Evolutionary conservation across 176 grass and related monocot species (phyloP), one percentile per base, ranked within the genome.

Genomic region (Carex pumila): DNA sequence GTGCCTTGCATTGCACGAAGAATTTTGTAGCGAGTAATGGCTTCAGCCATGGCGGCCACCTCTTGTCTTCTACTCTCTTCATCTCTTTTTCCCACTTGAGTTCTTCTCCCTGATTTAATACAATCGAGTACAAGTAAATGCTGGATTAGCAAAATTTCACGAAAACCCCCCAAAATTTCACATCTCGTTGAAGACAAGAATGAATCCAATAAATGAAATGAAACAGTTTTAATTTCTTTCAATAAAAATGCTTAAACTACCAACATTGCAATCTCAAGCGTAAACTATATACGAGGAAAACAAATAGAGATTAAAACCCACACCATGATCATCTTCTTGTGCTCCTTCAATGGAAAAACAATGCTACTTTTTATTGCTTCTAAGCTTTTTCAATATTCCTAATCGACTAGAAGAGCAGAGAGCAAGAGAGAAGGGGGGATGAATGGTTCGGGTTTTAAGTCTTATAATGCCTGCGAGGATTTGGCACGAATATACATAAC

Each of bases 1-100:
- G 95, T 34, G 72, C 70, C 65, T 88, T 84, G 93, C 96, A 99
- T 93, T 99, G 96, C 72, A 87, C 89, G 87, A 98, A 98, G 95
- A 98, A 98, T 52, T 72, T 86, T 49, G 95, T 90, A 7, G 88
- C 34, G 89, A 98, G 93, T 83, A 98, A 81, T 74, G 95, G 92
- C 86, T 84, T 87, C 84, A 98, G 85, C 95, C 95, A 98, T 74
- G 91, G 89, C 64, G 92, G 95, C 95, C 91, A 92, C 80, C 89
- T 83, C 83, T 85, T 84, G 87, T 90, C 71, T 83, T 86, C 53
- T 41, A 65, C 65, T 79, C 43, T 89, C 3, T 41, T 77, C 87
- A 21, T 39, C 87, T 32, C 73, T 45, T 83, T 81, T 86, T 37
- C 71, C 82, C 3, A 53, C 83, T 34, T 84, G 81, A 79, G 88